Conservation (phyloP, 1,284 basidiomycete genomes). For the Ceratobasidium sp. region DNA sequence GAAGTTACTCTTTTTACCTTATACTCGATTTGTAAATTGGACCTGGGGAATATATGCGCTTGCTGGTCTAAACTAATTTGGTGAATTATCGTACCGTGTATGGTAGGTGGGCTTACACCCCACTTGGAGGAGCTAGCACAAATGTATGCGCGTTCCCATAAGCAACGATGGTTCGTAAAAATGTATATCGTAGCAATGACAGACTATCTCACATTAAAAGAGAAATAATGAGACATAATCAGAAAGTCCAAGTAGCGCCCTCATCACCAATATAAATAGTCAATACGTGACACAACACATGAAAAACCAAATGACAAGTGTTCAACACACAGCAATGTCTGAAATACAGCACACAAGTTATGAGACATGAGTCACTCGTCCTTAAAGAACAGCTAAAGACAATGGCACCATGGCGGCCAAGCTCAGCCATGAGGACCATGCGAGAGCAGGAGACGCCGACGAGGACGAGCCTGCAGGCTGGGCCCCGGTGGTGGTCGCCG, state of each 20-base stretch:
- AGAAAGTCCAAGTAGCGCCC: constrained; percentile 30
- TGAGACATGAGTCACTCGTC: background rate
- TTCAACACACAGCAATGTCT: constrained; percentile 14
- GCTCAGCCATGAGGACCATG: constrained; percentile 13
- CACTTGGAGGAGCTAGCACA: no score
- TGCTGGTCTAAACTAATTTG: no score
- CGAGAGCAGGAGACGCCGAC: background rate
- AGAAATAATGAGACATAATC: constrained; percentile 7
- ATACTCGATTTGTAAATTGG: background rate
- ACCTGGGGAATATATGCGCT: no score
- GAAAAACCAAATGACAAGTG: constrained; percentile 20
- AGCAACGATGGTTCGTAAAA: no score
- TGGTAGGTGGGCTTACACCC: no score
- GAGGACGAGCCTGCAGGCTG: background rate
- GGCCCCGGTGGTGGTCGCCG: background rate
- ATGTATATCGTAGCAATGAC: constrained; percentile 5
- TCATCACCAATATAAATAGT: constrained; percentile 1
- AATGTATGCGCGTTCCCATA: no score
- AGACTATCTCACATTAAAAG: constrained; percentile 24
- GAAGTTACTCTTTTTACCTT: no score
- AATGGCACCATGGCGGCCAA: constrained; percentile 2
- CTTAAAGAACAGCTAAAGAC: constrained; percentile 4
- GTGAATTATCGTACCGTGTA: no score
- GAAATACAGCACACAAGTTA: constrained; percentile 7
- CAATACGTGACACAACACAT: background rate